phyloP scores from a whole-genome alignment of 768 basidiomycete species.

The Agrocybe praecox region DNA sequence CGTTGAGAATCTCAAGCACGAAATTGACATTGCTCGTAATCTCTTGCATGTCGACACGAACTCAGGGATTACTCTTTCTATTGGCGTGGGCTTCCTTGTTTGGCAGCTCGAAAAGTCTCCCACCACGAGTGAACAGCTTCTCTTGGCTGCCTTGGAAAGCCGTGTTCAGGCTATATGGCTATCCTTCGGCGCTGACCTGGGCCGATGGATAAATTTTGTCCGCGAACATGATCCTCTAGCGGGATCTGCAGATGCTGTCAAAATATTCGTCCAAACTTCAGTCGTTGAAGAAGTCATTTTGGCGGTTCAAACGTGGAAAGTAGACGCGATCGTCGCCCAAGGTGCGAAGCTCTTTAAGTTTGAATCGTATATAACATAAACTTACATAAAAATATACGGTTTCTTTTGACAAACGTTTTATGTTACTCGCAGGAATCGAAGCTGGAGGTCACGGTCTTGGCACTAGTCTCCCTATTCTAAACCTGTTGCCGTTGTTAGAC shows the following conservation, averaged over 20 bases:
- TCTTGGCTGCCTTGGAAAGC: slow-evolving; percentile 54
- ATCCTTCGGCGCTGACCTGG: slow-evolving; percentile 62
- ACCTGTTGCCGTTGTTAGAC: slow-evolving; percentile 59
- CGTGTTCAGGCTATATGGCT: slow-evolving; percentile 74
- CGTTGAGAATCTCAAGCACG: slow-evolving; percentile 43
- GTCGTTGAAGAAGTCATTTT: slow-evolving; percentile 59
- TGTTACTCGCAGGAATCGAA: slow-evolving; percentile 62
- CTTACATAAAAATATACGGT: slow-evolving; percentile 1
- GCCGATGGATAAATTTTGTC: slow-evolving; percentile 62
- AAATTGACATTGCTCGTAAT: slow-evolving; percentile 56
- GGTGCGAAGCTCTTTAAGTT: slow-evolving; percentile 39
- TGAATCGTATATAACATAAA: background rate
- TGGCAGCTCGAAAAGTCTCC: slow-evolving; percentile 67
- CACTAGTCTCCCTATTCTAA: slow-evolving; percentile 59
- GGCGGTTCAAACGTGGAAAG: slow-evolving; percentile 69
- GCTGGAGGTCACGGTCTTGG: slow-evolving; percentile 76
- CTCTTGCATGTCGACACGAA: slow-evolving; percentile 34
- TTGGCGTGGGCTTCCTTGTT: slow-evolving; percentile 77
- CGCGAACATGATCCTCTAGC: slow-evolving; percentile 52
- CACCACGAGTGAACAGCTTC: slow-evolving; percentile 38
- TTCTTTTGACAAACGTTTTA: slow-evolving; percentile 4
- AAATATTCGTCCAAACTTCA: slow-evolving; percentile 68
- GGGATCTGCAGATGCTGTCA: slow-evolving; percentile 42
- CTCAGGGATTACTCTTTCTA: slow-evolving; percentile 44
- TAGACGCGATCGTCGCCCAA: slow-evolving; percentile 79